Evolutionary conservation across 2,329 filamentous ascomycete genomes (phyloP).

Genomic region (Fusarium sp.): DNA sequence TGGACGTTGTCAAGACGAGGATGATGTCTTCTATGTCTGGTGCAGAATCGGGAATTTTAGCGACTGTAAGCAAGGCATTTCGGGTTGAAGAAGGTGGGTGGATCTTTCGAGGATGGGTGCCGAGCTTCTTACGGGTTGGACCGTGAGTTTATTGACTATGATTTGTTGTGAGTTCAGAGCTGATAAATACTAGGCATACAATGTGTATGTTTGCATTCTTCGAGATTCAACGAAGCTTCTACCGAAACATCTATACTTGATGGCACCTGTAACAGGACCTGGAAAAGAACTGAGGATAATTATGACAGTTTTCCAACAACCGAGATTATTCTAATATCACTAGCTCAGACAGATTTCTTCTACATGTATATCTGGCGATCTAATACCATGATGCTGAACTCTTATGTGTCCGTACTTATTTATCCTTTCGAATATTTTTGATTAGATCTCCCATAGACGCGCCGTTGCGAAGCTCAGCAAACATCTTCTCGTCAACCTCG

Average conservation of each 20-base stretch:
- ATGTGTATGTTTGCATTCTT: slow-evolving; percentile 1
- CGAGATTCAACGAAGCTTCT: not conserved
- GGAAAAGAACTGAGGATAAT: too few relatives aligned
- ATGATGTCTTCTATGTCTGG: not conserved
- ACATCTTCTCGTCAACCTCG: slow-evolving; percentile 48
- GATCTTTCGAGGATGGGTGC: not conserved
- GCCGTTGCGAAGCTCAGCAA: slow-evolving; percentile 24
- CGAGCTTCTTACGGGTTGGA: not conserved
- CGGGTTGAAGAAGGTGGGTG: not conserved
- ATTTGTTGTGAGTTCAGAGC: not conserved
- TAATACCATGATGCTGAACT: too few relatives aligned
- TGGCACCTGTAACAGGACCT: too few relatives aligned
- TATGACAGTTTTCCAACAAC: too few relatives aligned
- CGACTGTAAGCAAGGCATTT: not conserved
- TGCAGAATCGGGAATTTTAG: not conserved
- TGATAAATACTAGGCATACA: not conserved
- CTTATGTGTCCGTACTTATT: not conserved
- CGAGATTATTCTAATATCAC: too few relatives aligned
- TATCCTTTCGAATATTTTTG: slow-evolving; percentile 13
- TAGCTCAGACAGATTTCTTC: too few relatives aligned
- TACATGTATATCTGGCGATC: too few relatives aligned
- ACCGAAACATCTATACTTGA: not conserved
- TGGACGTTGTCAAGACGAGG: not conserved
- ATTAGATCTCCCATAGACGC: not conserved
- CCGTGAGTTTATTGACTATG: not conserved